Conservation (phyloP, 805 yeast species). For the Cyberlindnera lachancei region DNA sequence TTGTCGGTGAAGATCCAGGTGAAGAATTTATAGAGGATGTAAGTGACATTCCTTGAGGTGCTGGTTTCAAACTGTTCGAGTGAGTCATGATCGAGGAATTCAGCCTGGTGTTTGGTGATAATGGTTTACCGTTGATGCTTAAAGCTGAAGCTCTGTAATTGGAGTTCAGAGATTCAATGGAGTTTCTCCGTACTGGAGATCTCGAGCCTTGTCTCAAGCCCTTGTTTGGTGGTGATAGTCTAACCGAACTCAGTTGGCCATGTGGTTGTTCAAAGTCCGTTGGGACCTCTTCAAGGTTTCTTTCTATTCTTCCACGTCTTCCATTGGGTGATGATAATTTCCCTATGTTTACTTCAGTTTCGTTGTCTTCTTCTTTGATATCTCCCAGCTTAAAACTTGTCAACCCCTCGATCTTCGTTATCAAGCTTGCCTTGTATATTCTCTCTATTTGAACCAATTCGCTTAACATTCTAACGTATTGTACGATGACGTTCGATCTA, state of each 20-base stretch:
- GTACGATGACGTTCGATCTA: conserved; percentile 36
- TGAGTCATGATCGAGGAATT: neutral
- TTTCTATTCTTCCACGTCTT: too few relatives aligned
- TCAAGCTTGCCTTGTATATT: conserved; percentile 41
- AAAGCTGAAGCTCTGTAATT: too few relatives aligned
- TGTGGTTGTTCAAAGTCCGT: conserved; percentile 4
- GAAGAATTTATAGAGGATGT: too few relatives aligned
- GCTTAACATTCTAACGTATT: conserved; percentile 45
- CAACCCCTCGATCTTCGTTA: conserved; percentile 14
- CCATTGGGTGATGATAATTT: too few relatives aligned
- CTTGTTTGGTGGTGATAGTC: conserved; percentile 13
- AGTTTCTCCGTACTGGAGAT: conserved; percentile 17
- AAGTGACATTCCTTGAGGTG: too few relatives aligned
- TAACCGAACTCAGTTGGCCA: too few relatives aligned
- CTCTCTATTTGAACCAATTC: conserved; percentile 60
- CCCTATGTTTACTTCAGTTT: too few relatives aligned
- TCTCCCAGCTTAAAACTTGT: conserved; percentile 6
- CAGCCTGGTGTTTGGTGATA: conserved; percentile 15
- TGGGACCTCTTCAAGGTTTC: conserved; percentile 1
- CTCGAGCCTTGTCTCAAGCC: conserved; percentile 13
- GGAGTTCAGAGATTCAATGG: conserved; percentile 5
- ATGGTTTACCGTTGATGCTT: too few relatives aligned
- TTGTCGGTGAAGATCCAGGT: conserved; percentile 9
- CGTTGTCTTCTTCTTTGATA: conserved; percentile 11
- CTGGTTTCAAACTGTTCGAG: too few relatives aligned